Evolutionary conservation across 768 basidiomycete species (phyloP).

Genomic region (Candolleomyces aberdarensis): DNA sequence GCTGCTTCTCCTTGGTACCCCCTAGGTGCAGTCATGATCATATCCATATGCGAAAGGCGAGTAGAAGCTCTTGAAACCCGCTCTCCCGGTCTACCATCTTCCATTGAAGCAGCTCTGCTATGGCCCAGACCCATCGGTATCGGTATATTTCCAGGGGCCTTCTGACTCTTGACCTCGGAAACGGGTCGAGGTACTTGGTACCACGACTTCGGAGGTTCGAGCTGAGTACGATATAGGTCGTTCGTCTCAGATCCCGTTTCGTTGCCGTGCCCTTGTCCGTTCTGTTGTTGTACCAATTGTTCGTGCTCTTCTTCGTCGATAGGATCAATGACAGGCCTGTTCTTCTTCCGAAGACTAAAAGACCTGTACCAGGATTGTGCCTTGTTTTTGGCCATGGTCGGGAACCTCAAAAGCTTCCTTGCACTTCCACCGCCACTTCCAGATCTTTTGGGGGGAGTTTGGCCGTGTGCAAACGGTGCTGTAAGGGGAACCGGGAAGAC

Average conservation of each 20-base stretch:
- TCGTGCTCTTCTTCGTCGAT: slow-evolving; percentile 15
- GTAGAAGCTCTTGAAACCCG: slow-evolving; percentile 9
- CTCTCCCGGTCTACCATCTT: not conserved
- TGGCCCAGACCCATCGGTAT: not conserved
- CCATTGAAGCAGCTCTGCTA: slow-evolving; percentile 6
- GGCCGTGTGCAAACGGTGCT: slow-evolving; percentile 9
- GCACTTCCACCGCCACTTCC: slow-evolving; percentile 11
- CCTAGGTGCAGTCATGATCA: slow-evolving; percentile 8
- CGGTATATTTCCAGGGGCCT: slow-evolving; percentile 1
- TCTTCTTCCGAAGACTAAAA: slow-evolving; percentile 33
- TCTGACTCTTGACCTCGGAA: not conserved
- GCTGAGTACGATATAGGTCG: not conserved
- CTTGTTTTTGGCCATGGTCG: slow-evolving; percentile 26
- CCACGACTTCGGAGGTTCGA: not conserved
- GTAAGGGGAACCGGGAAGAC: not conserved
- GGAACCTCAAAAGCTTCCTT: slow-evolving; percentile 15
- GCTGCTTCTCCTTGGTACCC: slow-evolving; percentile 3
- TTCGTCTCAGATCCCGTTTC: not conserved
- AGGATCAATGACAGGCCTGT: slow-evolving; percentile 31
- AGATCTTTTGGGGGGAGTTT: slow-evolving; percentile 13
- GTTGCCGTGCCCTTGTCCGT: not conserved
- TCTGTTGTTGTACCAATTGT: not conserved
- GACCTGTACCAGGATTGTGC: slow-evolving; percentile 41
- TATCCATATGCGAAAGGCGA: slow-evolving; percentile 12
- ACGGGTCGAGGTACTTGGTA: slow-evolving; percentile 7